These are phyloP conservation scores for Crucihimalaya himalaica DNA, from an alignment of 345 rosid species.

Conservation along the genomic window DNA sequence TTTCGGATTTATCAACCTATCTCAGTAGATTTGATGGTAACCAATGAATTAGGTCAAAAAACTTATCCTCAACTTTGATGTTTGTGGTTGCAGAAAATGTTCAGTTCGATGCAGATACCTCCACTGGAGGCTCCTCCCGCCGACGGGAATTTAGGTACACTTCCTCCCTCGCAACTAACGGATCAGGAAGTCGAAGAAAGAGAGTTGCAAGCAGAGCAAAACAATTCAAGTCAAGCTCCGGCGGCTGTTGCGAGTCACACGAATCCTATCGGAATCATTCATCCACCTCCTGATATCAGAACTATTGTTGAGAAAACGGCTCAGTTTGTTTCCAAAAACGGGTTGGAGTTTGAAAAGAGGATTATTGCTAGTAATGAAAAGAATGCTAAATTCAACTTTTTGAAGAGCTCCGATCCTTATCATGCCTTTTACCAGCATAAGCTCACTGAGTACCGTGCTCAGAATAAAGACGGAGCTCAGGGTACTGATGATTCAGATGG, in stretches of 20 bases:
- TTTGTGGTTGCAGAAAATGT: too few relatives aligned
- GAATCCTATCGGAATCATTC: too few relatives aligned
- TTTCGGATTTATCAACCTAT: not conserved
- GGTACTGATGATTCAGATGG: not conserved
- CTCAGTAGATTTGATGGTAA: not conserved
- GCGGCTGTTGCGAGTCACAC: not conserved
- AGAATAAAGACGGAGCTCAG: not conserved
- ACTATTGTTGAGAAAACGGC: not conserved
- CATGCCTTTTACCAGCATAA: not conserved
- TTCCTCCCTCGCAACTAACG: too few relatives aligned
- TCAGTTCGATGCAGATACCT: too few relatives aligned
- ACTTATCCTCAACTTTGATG: not conserved
- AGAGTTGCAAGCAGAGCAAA: too few relatives aligned
- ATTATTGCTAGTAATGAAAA: not conserved
- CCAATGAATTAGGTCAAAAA: slow-evolving; percentile 18
- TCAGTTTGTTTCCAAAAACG: not conserved
- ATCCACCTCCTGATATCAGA: not conserved
- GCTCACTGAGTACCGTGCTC: not conserved
- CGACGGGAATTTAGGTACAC: too few relatives aligned
- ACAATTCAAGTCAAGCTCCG: not conserved
- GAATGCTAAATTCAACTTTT: not conserved
- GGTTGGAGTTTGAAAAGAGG: not conserved
- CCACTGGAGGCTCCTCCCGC: too few relatives aligned
- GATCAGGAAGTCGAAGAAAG: too few relatives aligned
- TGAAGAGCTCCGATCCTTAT: not conserved